These are phyloP conservation scores for Nicotiana tabacum DNA, from an alignment of 257 asterid species.

Conservation along the genomic window DNA sequence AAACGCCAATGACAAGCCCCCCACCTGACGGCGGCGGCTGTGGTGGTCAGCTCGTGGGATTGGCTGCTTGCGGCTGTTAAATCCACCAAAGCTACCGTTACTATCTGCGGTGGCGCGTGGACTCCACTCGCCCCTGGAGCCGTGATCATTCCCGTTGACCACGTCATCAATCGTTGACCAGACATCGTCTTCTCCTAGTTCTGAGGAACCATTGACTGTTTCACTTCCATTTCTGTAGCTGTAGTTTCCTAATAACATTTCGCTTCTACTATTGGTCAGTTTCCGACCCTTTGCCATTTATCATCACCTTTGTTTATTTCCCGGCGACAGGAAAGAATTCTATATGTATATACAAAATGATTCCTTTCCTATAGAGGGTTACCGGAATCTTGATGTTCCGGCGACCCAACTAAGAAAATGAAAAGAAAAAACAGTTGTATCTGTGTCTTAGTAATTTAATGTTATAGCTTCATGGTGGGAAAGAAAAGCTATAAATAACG, in stretches of 20 bases:
- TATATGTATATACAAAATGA: background rate
- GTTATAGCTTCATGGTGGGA: constrained; percentile 15
- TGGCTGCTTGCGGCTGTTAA: constrained; percentile 24
- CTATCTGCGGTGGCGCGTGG: constrained; percentile 44
- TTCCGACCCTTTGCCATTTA: constrained; percentile 79
- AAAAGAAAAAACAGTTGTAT: background rate
- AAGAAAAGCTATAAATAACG: constrained; percentile 13
- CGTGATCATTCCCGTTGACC: constrained; percentile 33
- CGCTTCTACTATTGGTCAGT: constrained; percentile 57
- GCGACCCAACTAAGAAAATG: constrained; percentile 21
- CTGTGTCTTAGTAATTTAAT: background rate
- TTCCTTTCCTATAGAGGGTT: background rate
- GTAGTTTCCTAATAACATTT: constrained; percentile 44
- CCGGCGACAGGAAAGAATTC: constrained; percentile 24
- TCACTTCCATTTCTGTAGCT: constrained; percentile 34
- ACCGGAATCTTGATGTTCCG: constrained; percentile 39
- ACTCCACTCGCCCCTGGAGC: constrained; percentile 29
- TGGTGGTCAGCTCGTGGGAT: constrained; percentile 23
- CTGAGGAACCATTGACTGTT: constrained; percentile 33
- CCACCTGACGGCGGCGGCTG: constrained; percentile 24
- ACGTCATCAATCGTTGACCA: constrained; percentile 56
- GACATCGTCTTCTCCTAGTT: constrained; percentile 73
- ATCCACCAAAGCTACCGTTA: constrained; percentile 23
- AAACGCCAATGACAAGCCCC: constrained; percentile 69
- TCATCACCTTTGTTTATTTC: constrained; percentile 7